Evolutionary conservation across 2,329 filamentous ascomycete species (phyloP), one percentile per base, ranked within the genome.

Genomic region (Iodosphaeria phyllophila): DNA sequence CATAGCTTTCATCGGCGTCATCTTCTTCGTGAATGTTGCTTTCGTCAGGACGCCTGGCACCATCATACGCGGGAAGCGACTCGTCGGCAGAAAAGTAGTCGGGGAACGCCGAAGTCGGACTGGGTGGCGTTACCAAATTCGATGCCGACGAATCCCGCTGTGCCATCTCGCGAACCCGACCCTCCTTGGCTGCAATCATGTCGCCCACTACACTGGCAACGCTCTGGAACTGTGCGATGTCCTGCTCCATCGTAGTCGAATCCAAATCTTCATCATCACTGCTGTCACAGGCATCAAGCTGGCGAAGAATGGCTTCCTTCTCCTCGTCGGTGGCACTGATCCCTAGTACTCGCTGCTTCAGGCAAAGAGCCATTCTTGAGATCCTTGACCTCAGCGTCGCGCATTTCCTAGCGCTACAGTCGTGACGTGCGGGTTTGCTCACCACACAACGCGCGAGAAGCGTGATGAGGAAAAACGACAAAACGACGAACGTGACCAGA

Each of bases 231-330:
- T 22, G 22, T 10, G 28, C 28, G n/a, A 30, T 16, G 13, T 30
- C 28, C 24, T 30, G 24, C 21, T 27, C 24, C 28, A 30, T 30
- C 7, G 28, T 30, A 13, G 28, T 30, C 10, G 28, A 30, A 21
- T 18, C 16, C 15, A 18, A 27, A 6, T 12, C 20, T 11, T 27
- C 20, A 10, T 26, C 28, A 8, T 23, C 28, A 13, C 14, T 20
- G 16, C 24, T 26, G 8, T 8, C 15, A 11, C 18, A 10, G 9
- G 18, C 31, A 16, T 38, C 32, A 20, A 41, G 5, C 15, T 32
- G 29, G 28, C 36, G 31, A 29, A 47, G 30, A 20, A 49, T 42
- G 7, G 41, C 41, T 19, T 48, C 41, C 38, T 54, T 53, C 35
- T 55, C 52, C 28, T 48, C 44, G 12, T 43, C 42, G 12, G 39